A percentile compares a stretch with the other conserved stretches of the same genome.
Evolutionary conservation across 2,329 filamentous ascomycete genomes (phyloP).

Genomic region (Kalmusia sp.): DNA sequence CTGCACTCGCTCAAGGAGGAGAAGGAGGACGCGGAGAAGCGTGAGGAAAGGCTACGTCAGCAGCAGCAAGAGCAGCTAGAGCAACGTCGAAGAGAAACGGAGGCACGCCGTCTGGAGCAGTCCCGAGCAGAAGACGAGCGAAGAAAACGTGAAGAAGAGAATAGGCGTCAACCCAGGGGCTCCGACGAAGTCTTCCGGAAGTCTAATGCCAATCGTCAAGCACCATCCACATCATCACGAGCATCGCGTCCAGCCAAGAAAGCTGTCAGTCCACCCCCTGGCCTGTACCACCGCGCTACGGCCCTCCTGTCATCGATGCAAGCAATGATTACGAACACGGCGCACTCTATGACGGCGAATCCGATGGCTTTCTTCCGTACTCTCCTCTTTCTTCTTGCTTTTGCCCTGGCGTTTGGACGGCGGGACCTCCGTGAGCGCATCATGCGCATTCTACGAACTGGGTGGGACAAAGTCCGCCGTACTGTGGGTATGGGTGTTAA

Average conservation of each 20-base stretch:
- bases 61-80: conserved; percentile 63
- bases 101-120: conserved; percentile 45
- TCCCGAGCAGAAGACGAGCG: conserved; percentile 53
- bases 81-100: conserved; percentile 54
- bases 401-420: conserved; percentile 78
- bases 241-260: conserved; percentile 41
- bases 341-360: conserved; percentile 60
- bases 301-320: conserved; percentile 56
- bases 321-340: conserved; percentile 58
- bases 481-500: conserved; percentile 97
- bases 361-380: conserved; percentile 66
- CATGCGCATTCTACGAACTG: conserved; percentile 69
- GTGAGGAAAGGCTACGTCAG: conserved; percentile 68
- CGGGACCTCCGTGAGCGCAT: conserved; percentile 78
- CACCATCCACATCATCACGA: conserved; percentile 37
- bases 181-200: conserved; percentile 39
- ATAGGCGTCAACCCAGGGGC: conserved; percentile 39
- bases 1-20: conserved; percentile 85
- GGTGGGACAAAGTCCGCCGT: conserved; percentile 81
- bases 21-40: conserved; percentile 73
- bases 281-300: conserved; percentile 51
- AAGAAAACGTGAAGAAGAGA: conserved; percentile 47
- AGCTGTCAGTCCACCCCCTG: conserved; percentile 40
- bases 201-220: conserved; percentile 20
- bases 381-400: conserved; percentile 78